Evolutionary conservation across 345 rosid species (phyloP), one percentile per base, ranked within the genome.

Genomic region (Lepidium didymum): DNA sequence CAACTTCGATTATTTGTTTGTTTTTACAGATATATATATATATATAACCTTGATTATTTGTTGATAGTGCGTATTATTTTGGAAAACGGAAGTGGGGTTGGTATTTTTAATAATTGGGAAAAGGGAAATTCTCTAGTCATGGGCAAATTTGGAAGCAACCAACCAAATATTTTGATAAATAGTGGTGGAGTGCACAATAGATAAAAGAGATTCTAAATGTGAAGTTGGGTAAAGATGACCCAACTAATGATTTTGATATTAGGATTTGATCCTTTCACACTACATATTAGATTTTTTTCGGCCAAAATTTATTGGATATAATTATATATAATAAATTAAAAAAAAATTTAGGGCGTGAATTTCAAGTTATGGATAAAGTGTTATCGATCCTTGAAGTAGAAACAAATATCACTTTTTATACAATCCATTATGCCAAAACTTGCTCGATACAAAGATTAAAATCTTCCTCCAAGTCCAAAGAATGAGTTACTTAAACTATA

Each of bases 131-230:
- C 41, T 51, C 42, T 64, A 31, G 68, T 67, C 77, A 67, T 72
- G 73, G 62, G 77, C n/a, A 52, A n/a, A 35, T 34, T 42, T 59
- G 7, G 62, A 67, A 73, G 68, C 67, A 66, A 59, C 73, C 68
- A 55, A 73, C 62, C 53, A 67, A 59, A 16, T 68, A 50, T 31
- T 57, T 58, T 50, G 55, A 66, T 73, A 41, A 50, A 56, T 51
- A 51, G 72, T 73, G 47, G 72, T 73, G 67, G 77, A 73, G 77
- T 73, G 72, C 77, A 73, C 77, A 72, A 67, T 67, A 73, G 67
- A 43, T n/a, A 6, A 73, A 51, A 56, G 71, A 58, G 46, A n/a
- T n/a, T n/a, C n/a, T n/a, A n/a, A n/a, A n/a, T n/a, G n/a, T n/a
- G n/a, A n/a, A n/a, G n/a, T n/a, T n/a, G n/a, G n/a, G n/a, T n/a